phyloP scores from a whole-genome alignment of 352 stramenopile species.

The Pythium myriotylum region DNA sequence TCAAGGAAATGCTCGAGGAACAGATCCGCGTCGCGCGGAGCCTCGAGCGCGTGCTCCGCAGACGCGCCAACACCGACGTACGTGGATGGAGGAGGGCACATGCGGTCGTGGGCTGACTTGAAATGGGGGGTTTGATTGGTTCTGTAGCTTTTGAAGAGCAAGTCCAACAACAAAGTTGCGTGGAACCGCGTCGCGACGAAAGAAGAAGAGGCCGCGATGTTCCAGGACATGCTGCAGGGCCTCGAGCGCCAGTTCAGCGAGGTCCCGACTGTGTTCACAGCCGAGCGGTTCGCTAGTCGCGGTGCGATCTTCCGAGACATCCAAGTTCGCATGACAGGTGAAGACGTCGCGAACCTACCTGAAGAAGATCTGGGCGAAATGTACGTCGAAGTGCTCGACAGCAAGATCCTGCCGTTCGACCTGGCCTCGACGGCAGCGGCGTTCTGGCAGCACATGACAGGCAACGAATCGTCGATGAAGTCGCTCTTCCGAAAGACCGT shows the following conservation, averaged over 20 bases:
- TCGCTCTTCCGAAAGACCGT: slow-evolving; percentile 35
- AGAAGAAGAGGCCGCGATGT: slow-evolving; percentile 9
- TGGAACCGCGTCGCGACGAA: slow-evolving; percentile 3
- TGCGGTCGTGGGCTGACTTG: too few relatives aligned
- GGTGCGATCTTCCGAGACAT: slow-evolving; percentile 26
- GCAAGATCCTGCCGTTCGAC: slow-evolving; percentile 39
- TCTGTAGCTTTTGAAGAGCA: neutral
- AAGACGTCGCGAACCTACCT: neutral
- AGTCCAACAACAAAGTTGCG: slow-evolving; percentile 10
- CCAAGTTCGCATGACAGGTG: slow-evolving; percentile 22
- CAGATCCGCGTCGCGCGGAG: slow-evolving; percentile 36
- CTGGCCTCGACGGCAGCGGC: slow-evolving; percentile 29
- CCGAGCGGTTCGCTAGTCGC: neutral
- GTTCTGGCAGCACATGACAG: slow-evolving; percentile 42
- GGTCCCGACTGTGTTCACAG: neutral
- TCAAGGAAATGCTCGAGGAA: slow-evolving; percentile 31
- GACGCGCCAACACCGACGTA: slow-evolving; percentile 13
- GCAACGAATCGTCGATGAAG: slow-evolving; percentile 30
- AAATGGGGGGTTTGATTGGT: neutral
- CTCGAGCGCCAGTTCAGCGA: slow-evolving; percentile 12
- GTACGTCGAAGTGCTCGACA: slow-evolving; percentile 38
- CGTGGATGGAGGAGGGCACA: neutral
- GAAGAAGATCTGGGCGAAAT: slow-evolving; percentile 19
- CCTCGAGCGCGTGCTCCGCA: slow-evolving; percentile 29
- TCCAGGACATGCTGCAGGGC: neutral